Base-by-base conservation (phyloP, 2,329 filamentous ascomycete genomes). In the Diaporthe vexans region DNA sequence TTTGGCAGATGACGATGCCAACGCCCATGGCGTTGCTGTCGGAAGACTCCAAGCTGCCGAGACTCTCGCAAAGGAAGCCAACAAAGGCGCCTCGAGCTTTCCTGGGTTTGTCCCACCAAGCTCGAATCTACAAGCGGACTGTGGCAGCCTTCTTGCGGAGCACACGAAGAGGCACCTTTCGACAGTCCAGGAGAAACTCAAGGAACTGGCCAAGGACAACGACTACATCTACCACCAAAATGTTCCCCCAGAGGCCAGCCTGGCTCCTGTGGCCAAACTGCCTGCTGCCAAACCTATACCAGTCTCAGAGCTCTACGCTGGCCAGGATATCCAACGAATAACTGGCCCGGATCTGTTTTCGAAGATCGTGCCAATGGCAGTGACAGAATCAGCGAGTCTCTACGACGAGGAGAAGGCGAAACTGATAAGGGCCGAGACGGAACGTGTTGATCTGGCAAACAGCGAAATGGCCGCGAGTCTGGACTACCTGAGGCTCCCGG, bases 341-440 rank as follows among this genome's bases (percentile, higher is more conserved):
- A 98, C 97, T 51, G 97, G 97, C 0, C 96, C 97, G 0, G 97
- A 99, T 81, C 93, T 99, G 69, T 99, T 99, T 84, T 92, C 97
- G 78, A 97, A 97, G 82, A 98, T 99, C 75, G 94, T 98, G 2
- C 97, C 97, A 0, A 93, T 98, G 86, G 94, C 95, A 4, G 96
- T 99, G 1, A 99, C 97, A 0, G 96, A 99, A 83, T 97, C 95
- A 33, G 97, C 97, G 17, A 98, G 97, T 85, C 85, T 98, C 79
- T 99, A 99, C 82, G 97, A 98, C 77, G 97, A 99, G 83, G 97
- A 99, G 82, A 99, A 99, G 84, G 97, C 97, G 17, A 98, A 99
- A 83, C 85, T 99, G 73, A 92, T 98, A 54, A 91, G 97, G 73
- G 96, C 96, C 3, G 97, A 99, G 84, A 95, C 95, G 0, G 97